A percentile compares a stretch with the other conserved stretches of the same genome.
These are phyloP conservation scores for Ascoidea tarda DNA, from an alignment of 805 yeast genomes.

Conservation along the genomic window DNA sequence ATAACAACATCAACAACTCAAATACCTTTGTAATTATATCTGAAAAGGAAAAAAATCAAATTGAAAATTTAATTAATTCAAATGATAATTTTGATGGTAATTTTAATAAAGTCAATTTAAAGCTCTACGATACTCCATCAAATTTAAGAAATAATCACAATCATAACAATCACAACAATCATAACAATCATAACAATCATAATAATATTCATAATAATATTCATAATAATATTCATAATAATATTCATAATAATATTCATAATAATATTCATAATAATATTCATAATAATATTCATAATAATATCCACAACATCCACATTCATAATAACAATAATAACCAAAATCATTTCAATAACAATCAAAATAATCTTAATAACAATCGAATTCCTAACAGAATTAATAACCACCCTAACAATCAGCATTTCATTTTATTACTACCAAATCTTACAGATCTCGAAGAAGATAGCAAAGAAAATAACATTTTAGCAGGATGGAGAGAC, in stretches of 20 bases:
- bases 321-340: constrained; percentile 4
- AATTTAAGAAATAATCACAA: not conserved
- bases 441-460: constrained; percentile 1
- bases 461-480: constrained; percentile 10
- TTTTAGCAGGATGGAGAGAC: constrained; percentile 81
- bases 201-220: not conserved
- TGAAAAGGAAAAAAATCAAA: constrained; percentile 7
- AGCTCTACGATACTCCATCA: not conserved
- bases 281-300: too few species aligned
- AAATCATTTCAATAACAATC: constrained; percentile 1
- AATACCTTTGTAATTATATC: constrained; percentile 5
- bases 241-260: not conserved
- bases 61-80: constrained; percentile 8
- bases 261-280: too few species aligned
- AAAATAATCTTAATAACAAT: constrained; percentile 3
- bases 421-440: not conserved
- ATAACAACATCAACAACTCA: not conserved
- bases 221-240: not conserved
- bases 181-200: not conserved
- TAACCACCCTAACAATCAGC: not conserved
- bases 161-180: not conserved
- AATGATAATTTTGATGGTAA: constrained; percentile 1
- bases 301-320: not conserved
- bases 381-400: constrained; percentile 1
- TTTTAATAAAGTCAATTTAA: constrained; percentile 2